These are phyloP conservation scores for Aegilops sharonensis DNA, from an alignment of 176 grass and related monocot genomes.

Conservation along the genomic window DNA sequence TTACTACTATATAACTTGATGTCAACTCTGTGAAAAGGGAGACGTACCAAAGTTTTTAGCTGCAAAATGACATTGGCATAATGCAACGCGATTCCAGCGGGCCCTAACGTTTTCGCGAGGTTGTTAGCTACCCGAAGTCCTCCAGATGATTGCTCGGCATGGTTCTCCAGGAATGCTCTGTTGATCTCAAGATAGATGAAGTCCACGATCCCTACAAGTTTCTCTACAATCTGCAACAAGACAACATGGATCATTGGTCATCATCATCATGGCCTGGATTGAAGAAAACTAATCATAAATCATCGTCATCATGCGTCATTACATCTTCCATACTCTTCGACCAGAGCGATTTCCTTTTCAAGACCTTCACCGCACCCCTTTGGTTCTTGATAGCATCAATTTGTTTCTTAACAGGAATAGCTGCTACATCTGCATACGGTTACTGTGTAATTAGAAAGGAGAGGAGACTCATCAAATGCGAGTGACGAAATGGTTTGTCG, in stretches of 20 bases:
- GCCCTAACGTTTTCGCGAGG: slow-evolving; percentile 32
- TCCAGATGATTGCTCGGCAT: slow-evolving; percentile 9
- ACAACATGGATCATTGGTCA: neutral
- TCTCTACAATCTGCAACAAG: slow-evolving; percentile 48
- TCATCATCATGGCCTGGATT: neutral
- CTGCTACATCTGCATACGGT: neutral
- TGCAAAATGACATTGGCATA: slow-evolving; percentile 58
- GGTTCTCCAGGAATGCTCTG: slow-evolving; percentile 31
- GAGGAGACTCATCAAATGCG: neutral
- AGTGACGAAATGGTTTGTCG: slow-evolving; percentile 16
- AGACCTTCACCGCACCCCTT: slow-evolving; percentile 31
- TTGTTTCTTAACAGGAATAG: neutral
- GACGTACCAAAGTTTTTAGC: slow-evolving; percentile 42
- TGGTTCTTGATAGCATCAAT: slow-evolving; percentile 27
- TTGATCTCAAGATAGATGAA: slow-evolving; percentile 41
- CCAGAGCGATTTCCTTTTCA: slow-evolving; percentile 62
- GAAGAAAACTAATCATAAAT: neutral
- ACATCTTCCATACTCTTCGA: slow-evolving; percentile 57
- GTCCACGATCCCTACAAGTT: slow-evolving; percentile 36
- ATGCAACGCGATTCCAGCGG: slow-evolving; percentile 51
- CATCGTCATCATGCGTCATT: neutral
- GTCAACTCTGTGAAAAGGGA: neutral
- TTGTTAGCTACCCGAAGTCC: neutral
- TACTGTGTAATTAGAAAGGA: neutral
- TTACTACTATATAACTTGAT: neutral